phyloP scores from a whole-genome alignment of 2,329 filamentous ascomycete species.

The Colletotrichum liaoningense region DNA sequence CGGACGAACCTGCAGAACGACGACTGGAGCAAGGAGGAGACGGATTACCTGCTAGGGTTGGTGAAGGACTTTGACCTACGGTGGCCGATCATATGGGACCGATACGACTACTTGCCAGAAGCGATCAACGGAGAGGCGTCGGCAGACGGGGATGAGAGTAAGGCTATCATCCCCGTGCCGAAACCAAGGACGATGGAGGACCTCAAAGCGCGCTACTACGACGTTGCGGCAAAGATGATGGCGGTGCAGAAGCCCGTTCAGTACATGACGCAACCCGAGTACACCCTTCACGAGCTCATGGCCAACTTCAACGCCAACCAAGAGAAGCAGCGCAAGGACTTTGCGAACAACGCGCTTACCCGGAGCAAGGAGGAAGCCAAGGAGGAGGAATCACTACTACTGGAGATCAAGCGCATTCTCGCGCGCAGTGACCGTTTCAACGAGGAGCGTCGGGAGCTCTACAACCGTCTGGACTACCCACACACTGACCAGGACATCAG shows the following conservation, averaged over 20 bases:
- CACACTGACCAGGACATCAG: constrained; percentile 75
- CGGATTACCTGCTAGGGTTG: constrained; percentile 85
- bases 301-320: constrained; percentile 84
- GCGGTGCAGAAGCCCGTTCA: constrained; percentile 81
- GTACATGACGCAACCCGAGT: constrained; percentile 90
- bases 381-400: constrained; percentile 89
- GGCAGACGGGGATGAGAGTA: constrained; percentile 58
- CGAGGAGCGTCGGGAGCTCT: constrained; percentile 88
- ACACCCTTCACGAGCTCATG: constrained; percentile 85
- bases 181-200: constrained; percentile 83
- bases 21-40: constrained; percentile 93
- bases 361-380: constrained; percentile 88
- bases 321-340: constrained; percentile 84
- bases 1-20: constrained; percentile 76
- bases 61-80: constrained; percentile 85
- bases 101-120: constrained; percentile 79
- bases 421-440: constrained; percentile 87
- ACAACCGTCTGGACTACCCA: constrained; percentile 87
- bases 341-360: constrained; percentile 82
- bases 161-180: constrained; percentile 64
- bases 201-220: constrained; percentile 91
- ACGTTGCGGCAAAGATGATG: constrained; percentile 85
- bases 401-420: constrained; percentile 93
- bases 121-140: constrained; percentile 58
- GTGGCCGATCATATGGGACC: constrained; percentile 92